Evolutionary conservation across 495 filamentous ascomycete genomes (phyloP), one percentile per base, ranked within the genome.

Genomic region (Copromyces sp.): DNA sequence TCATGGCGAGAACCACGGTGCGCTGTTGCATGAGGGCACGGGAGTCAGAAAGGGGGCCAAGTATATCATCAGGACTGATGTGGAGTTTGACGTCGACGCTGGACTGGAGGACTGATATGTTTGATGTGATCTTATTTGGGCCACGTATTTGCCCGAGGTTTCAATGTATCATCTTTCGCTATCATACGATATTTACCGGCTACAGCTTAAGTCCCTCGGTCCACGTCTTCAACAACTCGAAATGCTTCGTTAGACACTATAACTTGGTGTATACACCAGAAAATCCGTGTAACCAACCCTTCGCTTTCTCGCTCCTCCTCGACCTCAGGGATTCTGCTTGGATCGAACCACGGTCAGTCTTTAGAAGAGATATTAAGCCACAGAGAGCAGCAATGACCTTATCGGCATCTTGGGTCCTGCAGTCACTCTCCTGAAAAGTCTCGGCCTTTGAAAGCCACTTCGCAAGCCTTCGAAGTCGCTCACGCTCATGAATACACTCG

Each of bases 21-120:
- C 81, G 38, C 69, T 85, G 69, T 68, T 86, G 71, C 84, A 86
- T 74, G 84, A 86, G 75, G 84, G 84, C 0, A 84, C 84, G 1
- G 83, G 84, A 6, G 84, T 86, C 1, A 77, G 78, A 35, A 80
- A 79, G 73, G 84, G 80, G 1, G 78, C 78, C 1, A 86, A 86
- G 74, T 86, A 86, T 77, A 81, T 86, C 32, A 85, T 86, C 70
- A 74, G 84, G 71, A 84, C 84, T 8, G 84, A 86, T 77, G 80
- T 86, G 9, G 76, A 83, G 69, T 86, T 84, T 47, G 84, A 86
- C 77, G 71, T 86, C 42, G 83, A 83, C 8, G 29, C 53, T 65
- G 53, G 53, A 17, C 53, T 29, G 29, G 53, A 65, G 29, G 53
- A 65, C 14, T 65, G 6, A 61, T 35, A 0, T 17, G 14, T 61